Evolutionary conservation across 2,329 filamentous ascomycete species (phyloP), one percentile per base, ranked within the genome.

Genomic region (Colletotrichum tabaci): DNA sequence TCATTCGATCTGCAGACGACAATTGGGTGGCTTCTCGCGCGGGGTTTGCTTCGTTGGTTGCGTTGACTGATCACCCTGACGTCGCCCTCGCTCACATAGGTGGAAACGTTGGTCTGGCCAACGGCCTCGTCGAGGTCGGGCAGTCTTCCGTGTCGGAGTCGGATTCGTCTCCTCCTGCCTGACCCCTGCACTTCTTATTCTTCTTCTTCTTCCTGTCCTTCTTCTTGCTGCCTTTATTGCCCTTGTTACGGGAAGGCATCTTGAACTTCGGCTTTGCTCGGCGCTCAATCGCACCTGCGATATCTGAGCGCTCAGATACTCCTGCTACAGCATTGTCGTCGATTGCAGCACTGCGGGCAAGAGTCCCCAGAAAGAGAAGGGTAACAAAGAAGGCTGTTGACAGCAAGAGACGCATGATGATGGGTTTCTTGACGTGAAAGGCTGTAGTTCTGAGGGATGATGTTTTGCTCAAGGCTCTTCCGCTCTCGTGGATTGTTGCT

Each of bases 391-490:
- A 12, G 47, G 8, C 9, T 12, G 47, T 50, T 3, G 47, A 50
- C n/a, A 50, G 47, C 23, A 50, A 50, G 47, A 50, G 18, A 21
- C 47, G 47, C 47, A 50, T 50, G 18, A 18, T 50, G 47, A 10
- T 18, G 47, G 18, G 18, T 5, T 13, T 50, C 30, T 30, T 30
- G 30, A 9, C 30, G 30, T 30, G 30, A 30, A 8, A 1, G 0
- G 30, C 1, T 30, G 30, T 30, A 9, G 6, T 30, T 30, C 6
- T 30, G 30, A 1, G 1, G 30, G 30, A 8, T 30, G 7, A 1
- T 7, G 4, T 30, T 30, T 30, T 1, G 30, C 0, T 30, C 1
- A 2, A 30, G 6, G 2, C 30, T 9, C 7, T 8, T 8, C 6
- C 7, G 3, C 9, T 30, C 6, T 30, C 30, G 30, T 30, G 30